phyloP scores from a whole-genome alignment of 345 rosid species.

The Ceriops tagal region DNA sequence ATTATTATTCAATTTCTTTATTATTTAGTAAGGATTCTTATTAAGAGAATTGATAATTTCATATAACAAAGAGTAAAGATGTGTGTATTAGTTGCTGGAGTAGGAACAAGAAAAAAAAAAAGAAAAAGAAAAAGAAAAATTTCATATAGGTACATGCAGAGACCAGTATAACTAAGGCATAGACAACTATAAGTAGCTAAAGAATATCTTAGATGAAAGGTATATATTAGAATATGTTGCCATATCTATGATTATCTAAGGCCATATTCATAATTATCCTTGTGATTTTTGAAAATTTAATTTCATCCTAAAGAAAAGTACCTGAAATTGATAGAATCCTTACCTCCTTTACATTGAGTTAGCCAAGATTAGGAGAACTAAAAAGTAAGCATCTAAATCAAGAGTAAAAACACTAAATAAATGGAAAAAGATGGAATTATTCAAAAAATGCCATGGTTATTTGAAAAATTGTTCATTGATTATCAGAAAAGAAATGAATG shows the following conservation, averaged over 20 bases:
- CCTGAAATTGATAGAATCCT: too few species aligned
- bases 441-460: too few species aligned
- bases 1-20: not conserved
- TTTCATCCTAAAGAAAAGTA: not conserved
- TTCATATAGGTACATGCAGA: not conserved
- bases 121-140: too few species aligned
- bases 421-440: too few species aligned
- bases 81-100: not conserved
- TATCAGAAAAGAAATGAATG: too few species aligned
- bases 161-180: not conserved
- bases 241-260: not conserved
- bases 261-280: not conserved
- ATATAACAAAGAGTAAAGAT: not conserved
- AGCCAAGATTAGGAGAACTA: too few species aligned
- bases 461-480: too few species aligned
- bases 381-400: too few species aligned
- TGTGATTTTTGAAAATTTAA: not conserved
- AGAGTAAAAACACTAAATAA: too few species aligned
- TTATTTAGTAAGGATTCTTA: not conserved
- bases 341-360: too few species aligned
- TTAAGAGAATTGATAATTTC: slow-evolving; percentile 6
- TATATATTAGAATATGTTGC: not conserved
- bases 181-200: slow-evolving; percentile 10
- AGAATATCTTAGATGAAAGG: not conserved
- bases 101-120: not conserved